Evolutionary conservation across 176 grass and related monocot genomes (phyloP).

Genomic region (Phoenix roebelenii): DNA sequence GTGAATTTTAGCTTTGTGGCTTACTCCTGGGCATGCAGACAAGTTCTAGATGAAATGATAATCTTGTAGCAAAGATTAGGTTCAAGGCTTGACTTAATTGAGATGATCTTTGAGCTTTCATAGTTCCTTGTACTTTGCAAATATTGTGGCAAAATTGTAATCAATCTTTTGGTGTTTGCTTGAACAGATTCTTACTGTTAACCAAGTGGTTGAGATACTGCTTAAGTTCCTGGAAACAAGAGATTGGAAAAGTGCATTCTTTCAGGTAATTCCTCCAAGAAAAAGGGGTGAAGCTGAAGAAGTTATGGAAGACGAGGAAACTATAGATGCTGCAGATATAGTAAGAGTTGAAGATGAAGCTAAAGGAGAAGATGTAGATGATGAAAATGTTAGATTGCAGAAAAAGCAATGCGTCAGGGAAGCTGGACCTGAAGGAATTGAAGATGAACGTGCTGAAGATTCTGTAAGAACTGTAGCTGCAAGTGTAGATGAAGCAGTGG

Average conservation of each 20-base stretch:
- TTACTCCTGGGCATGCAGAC: no score
- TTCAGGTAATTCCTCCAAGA: slow-evolving; percentile 78
- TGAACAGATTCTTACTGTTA: slow-evolving; percentile 80
- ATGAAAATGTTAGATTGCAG: slow-evolving; percentile 13
- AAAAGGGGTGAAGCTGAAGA: slow-evolving; percentile 40
- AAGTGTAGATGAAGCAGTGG: no score
- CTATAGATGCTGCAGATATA: slow-evolving; percentile 4
- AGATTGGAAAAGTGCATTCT: slow-evolving; percentile 92
- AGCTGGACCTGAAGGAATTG: slow-evolving; percentile 1
- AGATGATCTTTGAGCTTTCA: no score
- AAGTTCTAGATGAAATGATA: no score
- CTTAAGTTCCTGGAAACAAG: slow-evolving; percentile 81
- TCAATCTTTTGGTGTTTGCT: no score
- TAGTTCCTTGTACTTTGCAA: no score
- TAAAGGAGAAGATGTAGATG: slow-evolving; percentile 18
- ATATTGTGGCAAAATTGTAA: no score
- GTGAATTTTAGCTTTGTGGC: no score
- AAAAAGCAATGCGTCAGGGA: slow-evolving; percentile 59
- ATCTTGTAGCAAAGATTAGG: no score
- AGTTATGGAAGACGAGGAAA: slow-evolving; percentile 11
- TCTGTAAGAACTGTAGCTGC: no score
- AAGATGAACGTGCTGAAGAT: no score
- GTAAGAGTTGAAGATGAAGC: slow-evolving; percentile 16
- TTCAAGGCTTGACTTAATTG: no score
- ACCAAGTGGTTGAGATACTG: slow-evolving; percentile 96